Evolutionary conservation across 139 green algal genomes (phyloP).

Genomic region (Edaphochlamys debaryana): DNA sequence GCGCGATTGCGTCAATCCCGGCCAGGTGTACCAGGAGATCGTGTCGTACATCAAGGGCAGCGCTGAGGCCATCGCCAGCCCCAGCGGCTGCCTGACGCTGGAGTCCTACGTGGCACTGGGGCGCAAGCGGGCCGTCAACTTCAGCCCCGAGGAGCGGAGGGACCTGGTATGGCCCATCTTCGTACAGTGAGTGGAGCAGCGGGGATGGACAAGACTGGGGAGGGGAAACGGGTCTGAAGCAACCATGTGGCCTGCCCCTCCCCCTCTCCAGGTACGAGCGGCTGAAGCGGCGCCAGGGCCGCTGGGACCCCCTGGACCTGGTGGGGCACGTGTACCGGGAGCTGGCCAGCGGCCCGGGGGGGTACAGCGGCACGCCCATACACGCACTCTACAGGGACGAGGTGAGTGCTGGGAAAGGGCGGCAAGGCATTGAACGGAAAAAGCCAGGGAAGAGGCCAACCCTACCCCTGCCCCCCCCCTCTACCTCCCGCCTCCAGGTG

Average conservation of each 20-base stretch:
- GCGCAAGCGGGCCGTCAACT: conserved; percentile 77
- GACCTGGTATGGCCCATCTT: conserved; percentile 77
- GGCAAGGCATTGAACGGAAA: too few species aligned
- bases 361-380: conserved; percentile 71
- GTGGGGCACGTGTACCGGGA: conserved; percentile 72
- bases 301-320: conserved; percentile 73
- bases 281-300: conserved; percentile 35
- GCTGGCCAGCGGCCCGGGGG: conserved; percentile 35
- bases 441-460: too few species aligned
- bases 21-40: conserved; percentile 74
- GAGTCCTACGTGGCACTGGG: conserved; percentile 71
- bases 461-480: too few species aligned
- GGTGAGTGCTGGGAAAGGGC: conserved; percentile 47
- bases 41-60: conserved; percentile 83
- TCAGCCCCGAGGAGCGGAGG: conserved; percentile 58
- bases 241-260: neutral
- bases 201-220: neutral
- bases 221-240: neutral
- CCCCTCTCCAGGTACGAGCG: conserved; percentile 29
- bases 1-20: conserved; percentile 35
- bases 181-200: conserved; percentile 36
- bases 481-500: conserved; percentile 44
- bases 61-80: conserved; percentile 44
- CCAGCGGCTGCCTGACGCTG: conserved; percentile 58
- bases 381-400: conserved; percentile 84